Percentiles rank a stretch among this genome's conserved stretches.
phyloP scores from a whole-genome alignment of 441 rosid genomes.

The Gossypium aridum region DNA sequence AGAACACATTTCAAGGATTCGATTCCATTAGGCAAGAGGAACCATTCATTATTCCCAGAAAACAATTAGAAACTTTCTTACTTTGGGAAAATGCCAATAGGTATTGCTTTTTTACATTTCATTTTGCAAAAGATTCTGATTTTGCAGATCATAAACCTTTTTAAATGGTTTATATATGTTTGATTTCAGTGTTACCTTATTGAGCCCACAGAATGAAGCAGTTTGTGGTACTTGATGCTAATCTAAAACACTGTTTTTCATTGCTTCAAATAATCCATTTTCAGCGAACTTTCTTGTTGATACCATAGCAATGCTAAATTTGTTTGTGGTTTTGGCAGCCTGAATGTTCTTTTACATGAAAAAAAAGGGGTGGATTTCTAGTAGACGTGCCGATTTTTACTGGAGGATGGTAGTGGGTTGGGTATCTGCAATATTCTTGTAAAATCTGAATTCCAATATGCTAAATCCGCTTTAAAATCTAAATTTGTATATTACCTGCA shows the following conservation, averaged over 20 bases:
- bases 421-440: no score
- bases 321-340: neutral
- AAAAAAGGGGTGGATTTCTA: neutral
- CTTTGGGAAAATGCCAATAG: constrained; percentile 12
- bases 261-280: neutral
- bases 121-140: constrained; percentile 21
- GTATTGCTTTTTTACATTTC: constrained; percentile 12
- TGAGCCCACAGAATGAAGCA: neutral
- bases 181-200: constrained; percentile 5
- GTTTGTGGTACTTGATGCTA: constrained; percentile 7
- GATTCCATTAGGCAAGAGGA: constrained; percentile 14
- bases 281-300: neutral
- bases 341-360: neutral
- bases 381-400: neutral
- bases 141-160: constrained; percentile 18
- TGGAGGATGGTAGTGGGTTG: no score
- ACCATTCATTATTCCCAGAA: constrained; percentile 15
- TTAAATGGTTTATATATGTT: constrained; percentile 11
- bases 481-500: no score
- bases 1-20: constrained; percentile 8
- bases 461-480: no score
- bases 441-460: no score
- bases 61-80: constrained; percentile 17
- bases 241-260: no score
- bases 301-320: neutral